Conservation (phyloP, 148 eudicot species). For the Vaccinium corymbosum region DNA sequence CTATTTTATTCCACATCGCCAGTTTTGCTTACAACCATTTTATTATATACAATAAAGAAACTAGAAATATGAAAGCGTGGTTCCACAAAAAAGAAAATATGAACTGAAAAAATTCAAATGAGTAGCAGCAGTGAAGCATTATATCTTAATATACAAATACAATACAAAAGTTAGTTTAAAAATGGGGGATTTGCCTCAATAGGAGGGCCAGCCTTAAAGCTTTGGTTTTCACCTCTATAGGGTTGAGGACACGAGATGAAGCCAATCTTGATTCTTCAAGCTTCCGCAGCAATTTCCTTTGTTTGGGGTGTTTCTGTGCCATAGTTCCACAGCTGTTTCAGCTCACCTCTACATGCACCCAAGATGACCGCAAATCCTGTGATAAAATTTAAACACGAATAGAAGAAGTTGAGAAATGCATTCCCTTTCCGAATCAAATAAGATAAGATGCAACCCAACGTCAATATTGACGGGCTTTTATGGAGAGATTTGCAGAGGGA, state of each 20-base stretch:
- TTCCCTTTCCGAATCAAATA: not conserved
- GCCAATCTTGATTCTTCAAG: slow-evolving; percentile 18
- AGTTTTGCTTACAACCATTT: not conserved
- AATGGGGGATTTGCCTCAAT: not conserved
- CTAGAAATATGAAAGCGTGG: not conserved
- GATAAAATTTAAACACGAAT: not conserved
- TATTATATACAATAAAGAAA: not conserved
- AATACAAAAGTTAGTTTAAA: not conserved
- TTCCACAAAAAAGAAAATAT: not conserved
- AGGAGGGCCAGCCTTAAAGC: not conserved
- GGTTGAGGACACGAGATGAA: not conserved
- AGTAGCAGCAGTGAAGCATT: not conserved
- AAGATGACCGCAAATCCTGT: slow-evolving; percentile 55
- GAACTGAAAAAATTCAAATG: not conserved
- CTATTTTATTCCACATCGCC: too few relatives aligned
- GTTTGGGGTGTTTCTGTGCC: slow-evolving; percentile 26
- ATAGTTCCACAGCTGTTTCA: slow-evolving; percentile 68
- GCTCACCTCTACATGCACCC: slow-evolving; percentile 64
- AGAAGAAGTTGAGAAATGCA: not conserved
- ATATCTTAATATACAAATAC: not conserved
- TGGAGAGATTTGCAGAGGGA: not conserved
- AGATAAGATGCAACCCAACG: not conserved
- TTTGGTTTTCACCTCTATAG: not conserved
- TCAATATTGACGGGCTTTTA: not conserved
- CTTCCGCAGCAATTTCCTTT: slow-evolving; percentile 23